phyloP scores from a whole-genome alignment of 805 yeast species.

The Cyberlindnera veronae region DNA sequence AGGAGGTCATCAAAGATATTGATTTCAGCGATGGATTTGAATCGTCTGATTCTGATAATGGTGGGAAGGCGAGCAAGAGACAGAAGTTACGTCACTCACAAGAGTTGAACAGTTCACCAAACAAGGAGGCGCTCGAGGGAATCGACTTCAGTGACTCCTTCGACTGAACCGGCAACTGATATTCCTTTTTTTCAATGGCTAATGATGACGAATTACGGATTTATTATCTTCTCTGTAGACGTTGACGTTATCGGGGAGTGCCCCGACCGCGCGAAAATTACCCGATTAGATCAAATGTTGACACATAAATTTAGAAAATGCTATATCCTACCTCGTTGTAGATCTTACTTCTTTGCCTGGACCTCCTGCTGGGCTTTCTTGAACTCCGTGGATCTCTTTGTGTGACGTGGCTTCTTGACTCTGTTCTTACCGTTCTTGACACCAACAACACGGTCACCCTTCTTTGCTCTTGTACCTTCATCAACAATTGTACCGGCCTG shows the following conservation, averaged over 20 bases:
- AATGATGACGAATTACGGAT: too few species aligned
- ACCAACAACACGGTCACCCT: constrained; percentile 60
- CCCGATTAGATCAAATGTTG: too few species aligned
- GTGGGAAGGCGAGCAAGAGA: not conserved
- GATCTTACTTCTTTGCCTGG: constrained; percentile 2
- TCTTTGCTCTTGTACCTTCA: constrained; percentile 78
- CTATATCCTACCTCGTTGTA: too few species aligned
- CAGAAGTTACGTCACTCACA: not conserved
- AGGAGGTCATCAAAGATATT: constrained; percentile 1
- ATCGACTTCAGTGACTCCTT: constrained; percentile 3
- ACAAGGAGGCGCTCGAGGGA: not conserved
- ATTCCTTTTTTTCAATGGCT: too few species aligned
- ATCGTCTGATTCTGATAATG: too few species aligned
- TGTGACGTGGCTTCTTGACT: constrained; percentile 45
- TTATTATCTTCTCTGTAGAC: too few species aligned
- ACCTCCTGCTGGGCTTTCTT: constrained; percentile 32
- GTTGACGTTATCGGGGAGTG: too few species aligned
- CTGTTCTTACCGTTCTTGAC: constrained; percentile 53
- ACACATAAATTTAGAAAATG: too few species aligned
- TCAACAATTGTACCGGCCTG: constrained; percentile 51
- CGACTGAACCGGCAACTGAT: too few species aligned
- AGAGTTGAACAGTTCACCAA: not conserved
- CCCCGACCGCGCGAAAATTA: too few species aligned
- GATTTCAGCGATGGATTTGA: constrained; percentile 3
- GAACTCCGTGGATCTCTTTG: constrained; percentile 42